Conservation (phyloP, 1,284 basidiomycete genomes). For the Apiotrichum veenhuisii region DNA sequence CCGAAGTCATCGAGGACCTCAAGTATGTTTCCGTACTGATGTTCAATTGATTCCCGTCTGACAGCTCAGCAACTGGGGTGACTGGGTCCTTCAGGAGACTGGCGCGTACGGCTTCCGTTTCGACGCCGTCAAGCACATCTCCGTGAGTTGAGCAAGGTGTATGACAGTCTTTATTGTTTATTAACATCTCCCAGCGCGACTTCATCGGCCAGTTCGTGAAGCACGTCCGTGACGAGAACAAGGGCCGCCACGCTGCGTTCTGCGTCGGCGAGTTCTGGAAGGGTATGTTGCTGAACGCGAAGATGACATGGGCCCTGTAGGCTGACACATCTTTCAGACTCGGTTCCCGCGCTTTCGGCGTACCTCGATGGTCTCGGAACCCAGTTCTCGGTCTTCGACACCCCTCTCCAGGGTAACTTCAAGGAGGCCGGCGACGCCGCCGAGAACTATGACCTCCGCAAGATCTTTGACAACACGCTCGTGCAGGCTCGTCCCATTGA, state of each 20-base stretch:
- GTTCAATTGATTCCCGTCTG: not conserved
- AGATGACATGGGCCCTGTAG: not conserved
- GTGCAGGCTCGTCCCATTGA: slow-evolving; percentile 57
- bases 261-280: slow-evolving; percentile 58
- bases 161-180: not conserved
- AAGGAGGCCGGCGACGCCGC: slow-evolving; percentile 55
- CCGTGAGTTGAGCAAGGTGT: slow-evolving; percentile 22
- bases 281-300: slow-evolving; percentile 36
- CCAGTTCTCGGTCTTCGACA: slow-evolving; percentile 59
- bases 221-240: slow-evolving; percentile 52
- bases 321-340: slow-evolving; percentile 28
- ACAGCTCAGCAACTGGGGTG: slow-evolving; percentile 54
- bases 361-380: slow-evolving; percentile 51
- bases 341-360: slow-evolving; percentile 34
- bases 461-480: slow-evolving; percentile 58
- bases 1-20: slow-evolving; percentile 57
- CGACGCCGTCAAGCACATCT: slow-evolving; percentile 72
- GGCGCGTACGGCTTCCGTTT: slow-evolving; percentile 76
- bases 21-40: slow-evolving; percentile 31
- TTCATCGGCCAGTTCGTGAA: slow-evolving; percentile 58
- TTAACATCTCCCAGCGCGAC: slow-evolving; percentile 21
- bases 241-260: slow-evolving; percentile 47
- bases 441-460: slow-evolving; percentile 54
- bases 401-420: slow-evolving; percentile 52
- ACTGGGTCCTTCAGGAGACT: slow-evolving; percentile 65